Conservation (phyloP, 768 basidiomycete genomes). For the Collybiopsis confluens region DNA sequence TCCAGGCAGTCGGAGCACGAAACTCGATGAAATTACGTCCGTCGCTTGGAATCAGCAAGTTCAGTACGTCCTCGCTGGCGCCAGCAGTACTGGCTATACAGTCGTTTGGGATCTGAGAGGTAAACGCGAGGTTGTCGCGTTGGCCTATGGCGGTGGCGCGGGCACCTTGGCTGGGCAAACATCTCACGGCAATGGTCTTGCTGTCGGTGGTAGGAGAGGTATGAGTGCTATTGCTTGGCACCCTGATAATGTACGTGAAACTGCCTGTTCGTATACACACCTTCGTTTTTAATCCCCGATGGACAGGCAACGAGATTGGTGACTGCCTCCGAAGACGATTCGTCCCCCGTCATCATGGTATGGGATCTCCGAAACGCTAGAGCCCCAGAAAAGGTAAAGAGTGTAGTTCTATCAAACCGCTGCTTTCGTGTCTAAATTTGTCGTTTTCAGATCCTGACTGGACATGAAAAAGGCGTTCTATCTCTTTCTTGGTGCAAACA, state of each 20-base stretch:
- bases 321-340: constrained; percentile 94
- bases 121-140: constrained; percentile 88
- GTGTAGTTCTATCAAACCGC: neutral
- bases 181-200: constrained; percentile 56
- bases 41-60: constrained; percentile 96
- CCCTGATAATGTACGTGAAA: constrained; percentile 76
- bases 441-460: constrained; percentile 72
- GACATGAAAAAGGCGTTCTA: constrained; percentile 94
- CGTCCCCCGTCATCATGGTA: constrained; percentile 92
- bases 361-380: constrained; percentile 98
- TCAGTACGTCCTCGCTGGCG: constrained; percentile 88
- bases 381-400: constrained; percentile 85
- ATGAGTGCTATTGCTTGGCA: constrained; percentile 99
- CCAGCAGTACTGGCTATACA: constrained; percentile 91
- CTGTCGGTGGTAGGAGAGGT: constrained; percentile 79
- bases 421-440: neutral
- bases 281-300: constrained; percentile 6
- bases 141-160: constrained; percentile 85
- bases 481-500: constrained; percentile 96
- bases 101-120: constrained; percentile 96
- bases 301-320: constrained; percentile 89
- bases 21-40: constrained; percentile 91
- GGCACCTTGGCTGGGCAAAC: constrained; percentile 63
- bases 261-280: constrained; percentile 8
- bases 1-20: constrained; percentile 68